Percentiles rank a stretch among this genome's conserved stretches.
These are phyloP conservation scores for Pichia occidentalis DNA, from an alignment of 805 yeast genomes.

Conservation along the genomic window DNA sequence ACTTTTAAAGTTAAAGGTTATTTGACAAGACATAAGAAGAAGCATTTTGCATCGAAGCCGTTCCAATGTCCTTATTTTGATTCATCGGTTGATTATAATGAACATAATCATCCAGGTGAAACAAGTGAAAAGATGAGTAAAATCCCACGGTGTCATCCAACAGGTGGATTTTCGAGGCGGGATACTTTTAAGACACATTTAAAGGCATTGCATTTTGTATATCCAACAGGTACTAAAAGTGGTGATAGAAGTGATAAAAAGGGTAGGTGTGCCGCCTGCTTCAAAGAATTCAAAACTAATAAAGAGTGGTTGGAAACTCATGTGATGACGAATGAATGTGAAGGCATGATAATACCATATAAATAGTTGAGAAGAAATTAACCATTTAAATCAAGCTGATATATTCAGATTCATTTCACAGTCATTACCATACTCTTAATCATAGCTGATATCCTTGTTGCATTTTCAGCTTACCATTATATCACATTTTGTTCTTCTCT, in stretches of 20 bases:
- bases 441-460: constrained; percentile 1
- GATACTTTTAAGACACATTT: constrained; percentile 55
- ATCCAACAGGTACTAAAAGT: constrained; percentile 49
- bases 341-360: constrained; percentile 23
- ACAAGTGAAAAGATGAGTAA: neutral
- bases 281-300: constrained; percentile 40
- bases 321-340: constrained; percentile 44
- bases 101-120: neutral
- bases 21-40: constrained; percentile 49
- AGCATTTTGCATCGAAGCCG: constrained; percentile 45
- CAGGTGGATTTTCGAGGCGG: constrained; percentile 53
- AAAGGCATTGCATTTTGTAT: constrained; percentile 49
- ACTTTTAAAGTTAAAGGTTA: constrained; percentile 47
- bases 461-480: constrained; percentile 6
- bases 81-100: constrained; percentile 3
- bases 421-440: neutral
- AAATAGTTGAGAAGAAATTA: constrained; percentile 10
- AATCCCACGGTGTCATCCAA: constrained; percentile 44
- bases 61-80: constrained; percentile 47
- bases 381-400: neutral
- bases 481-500: no score
- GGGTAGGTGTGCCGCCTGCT: constrained; percentile 53
- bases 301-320: constrained; percentile 48
- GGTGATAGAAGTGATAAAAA: constrained; percentile 36
- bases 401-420: neutral